A percentile compares a stretch with the other conserved stretches of the same genome.
These are phyloP conservation scores for Xylaria intraflava DNA, from an alignment of 495 filamentous ascomycete genomes.

Conservation along the genomic window DNA sequence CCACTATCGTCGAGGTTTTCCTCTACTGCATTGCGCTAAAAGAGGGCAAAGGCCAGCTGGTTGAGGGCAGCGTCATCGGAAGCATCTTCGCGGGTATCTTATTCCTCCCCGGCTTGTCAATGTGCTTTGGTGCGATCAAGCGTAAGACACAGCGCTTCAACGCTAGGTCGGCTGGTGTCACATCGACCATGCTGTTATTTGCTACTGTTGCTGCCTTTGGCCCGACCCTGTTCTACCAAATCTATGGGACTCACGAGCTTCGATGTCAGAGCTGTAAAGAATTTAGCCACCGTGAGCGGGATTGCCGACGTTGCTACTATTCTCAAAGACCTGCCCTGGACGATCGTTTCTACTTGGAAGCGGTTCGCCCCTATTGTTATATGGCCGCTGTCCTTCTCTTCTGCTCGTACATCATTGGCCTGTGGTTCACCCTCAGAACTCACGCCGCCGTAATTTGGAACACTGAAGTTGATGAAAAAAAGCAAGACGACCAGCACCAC, in stretches of 20 bases:
- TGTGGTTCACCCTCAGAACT: constrained; percentile 94
- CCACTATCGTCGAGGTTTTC: constrained; percentile 97
- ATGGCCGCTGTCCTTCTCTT: constrained; percentile 80
- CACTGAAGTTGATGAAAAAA: constrained; percentile 78
- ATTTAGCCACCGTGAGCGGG: constrained; percentile 40
- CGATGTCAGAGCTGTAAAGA: constrained; percentile 71
- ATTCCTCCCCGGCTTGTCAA: constrained; percentile 92
- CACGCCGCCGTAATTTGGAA: constrained; percentile 98
- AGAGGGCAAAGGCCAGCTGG: constrained; percentile 85
- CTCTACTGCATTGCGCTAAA: constrained; percentile 93
- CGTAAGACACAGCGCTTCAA: constrained; percentile 99
- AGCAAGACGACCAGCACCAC: constrained; percentile 39
- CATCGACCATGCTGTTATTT: constrained; percentile 96
- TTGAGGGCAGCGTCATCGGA: constrained; percentile 94
- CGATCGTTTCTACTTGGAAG: constrained; percentile 80
- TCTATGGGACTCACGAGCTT: constrained; percentile 95
- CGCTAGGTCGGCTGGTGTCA: constrained; percentile 92
- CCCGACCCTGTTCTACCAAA: constrained; percentile 97
- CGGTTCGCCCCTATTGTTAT: constrained; percentile 90
- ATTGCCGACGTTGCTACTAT: constrained; percentile 92
- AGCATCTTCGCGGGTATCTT: constrained; percentile 97
- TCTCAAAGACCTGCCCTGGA: constrained; percentile 78
- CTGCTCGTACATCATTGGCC: constrained; percentile 84
- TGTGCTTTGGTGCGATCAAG: constrained; percentile 98
- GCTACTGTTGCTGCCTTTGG: constrained; percentile 96